These are phyloP conservation scores for Hysterangium stoloniferum DNA, from an alignment of 768 basidiomycete genomes.

Conservation along the genomic window DNA sequence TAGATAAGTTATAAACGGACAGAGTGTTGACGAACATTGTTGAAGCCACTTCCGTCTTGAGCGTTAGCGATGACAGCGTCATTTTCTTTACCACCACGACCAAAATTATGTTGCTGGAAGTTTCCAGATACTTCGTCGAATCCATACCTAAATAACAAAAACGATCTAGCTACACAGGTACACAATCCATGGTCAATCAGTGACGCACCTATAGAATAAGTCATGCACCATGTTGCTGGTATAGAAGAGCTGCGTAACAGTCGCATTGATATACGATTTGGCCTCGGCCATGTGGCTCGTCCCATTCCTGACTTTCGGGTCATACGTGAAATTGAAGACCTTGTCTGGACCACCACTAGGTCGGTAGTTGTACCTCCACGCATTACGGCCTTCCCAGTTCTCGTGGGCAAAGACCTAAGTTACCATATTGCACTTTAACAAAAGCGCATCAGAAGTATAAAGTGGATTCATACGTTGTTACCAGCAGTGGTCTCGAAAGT, in stretches of 20 bases:
- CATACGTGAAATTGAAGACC: conserved; percentile 68
- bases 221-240: conserved; percentile 78
- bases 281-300: conserved; percentile 62
- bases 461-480: conserved; percentile 52
- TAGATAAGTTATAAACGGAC: conserved; percentile 14
- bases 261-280: conserved; percentile 76
- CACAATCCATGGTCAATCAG: background rate
- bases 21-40: conserved; percentile 53
- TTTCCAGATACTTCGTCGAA: conserved; percentile 90
- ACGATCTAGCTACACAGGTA: background rate
- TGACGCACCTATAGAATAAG: conserved; percentile 57
- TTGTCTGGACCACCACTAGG: conserved; percentile 54
- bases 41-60: conserved; percentile 90
- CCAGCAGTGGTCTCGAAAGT: conserved; percentile 81
- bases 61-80: conserved; percentile 94
- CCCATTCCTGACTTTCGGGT: conserved; percentile 50
- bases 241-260: conserved; percentile 86
- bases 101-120: conserved; percentile 98
- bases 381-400: conserved; percentile 74
- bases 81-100: conserved; percentile 74
- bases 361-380: conserved; percentile 67
- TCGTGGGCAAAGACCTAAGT: conserved; percentile 81
- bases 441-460: background rate
- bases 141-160: conserved; percentile 53
- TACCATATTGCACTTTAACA: background rate